Percentiles rank a stretch among this genome's conserved stretches.
phyloP scores from a whole-genome alignment of 371 early-diverging fungal species.

The Catenaria anguillulae region DNA sequence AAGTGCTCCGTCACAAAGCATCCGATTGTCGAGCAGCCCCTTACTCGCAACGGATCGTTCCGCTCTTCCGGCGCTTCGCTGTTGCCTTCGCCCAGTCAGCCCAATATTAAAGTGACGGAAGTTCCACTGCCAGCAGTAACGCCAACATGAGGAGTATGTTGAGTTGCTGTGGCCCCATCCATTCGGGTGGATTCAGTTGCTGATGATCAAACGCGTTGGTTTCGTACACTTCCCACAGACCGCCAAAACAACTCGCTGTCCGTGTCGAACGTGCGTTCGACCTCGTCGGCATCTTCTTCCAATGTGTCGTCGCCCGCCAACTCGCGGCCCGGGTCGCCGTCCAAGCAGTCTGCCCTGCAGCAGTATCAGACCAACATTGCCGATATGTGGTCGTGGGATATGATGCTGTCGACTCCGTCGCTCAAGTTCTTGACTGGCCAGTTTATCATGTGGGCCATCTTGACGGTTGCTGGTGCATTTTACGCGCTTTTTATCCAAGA shows the following conservation, averaged over 20 bases:
- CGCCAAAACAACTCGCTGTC: no score
- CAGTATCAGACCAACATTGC: neutral
- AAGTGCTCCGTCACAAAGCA: constrained; percentile 3
- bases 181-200: no score
- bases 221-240: no score
- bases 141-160: neutral
- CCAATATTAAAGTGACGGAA: neutral
- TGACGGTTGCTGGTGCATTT: neutral
- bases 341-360: neutral
- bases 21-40: constrained; percentile 5
- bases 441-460: neutral
- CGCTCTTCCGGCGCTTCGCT: neutral
- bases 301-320: no score
- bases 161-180: neutral
- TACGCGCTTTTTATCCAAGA: constrained; percentile 4
- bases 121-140: no score
- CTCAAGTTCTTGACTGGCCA: constrained; percentile 2
- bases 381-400: neutral
- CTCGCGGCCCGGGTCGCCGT: no score
- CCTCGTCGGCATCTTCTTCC: no score
- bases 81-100: neutral
- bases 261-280: no score
- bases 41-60: constrained; percentile 4
- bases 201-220: no score
- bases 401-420: constrained; percentile 4